These are phyloP conservation scores for Salicornia ramosissima DNA, from an alignment of 148 eudicot species.

Conservation along the genomic window DNA sequence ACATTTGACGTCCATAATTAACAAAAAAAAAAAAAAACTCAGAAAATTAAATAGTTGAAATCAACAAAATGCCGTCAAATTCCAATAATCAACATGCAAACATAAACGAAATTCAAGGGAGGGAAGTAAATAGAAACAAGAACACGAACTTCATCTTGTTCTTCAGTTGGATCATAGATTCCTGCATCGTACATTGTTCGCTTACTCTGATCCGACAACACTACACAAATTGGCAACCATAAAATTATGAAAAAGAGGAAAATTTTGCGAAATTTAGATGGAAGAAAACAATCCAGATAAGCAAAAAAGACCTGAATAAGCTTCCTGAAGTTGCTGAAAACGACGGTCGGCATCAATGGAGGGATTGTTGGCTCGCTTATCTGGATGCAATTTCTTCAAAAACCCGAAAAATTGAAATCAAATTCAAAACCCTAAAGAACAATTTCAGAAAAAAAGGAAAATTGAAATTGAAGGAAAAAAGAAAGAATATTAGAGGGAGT, in stretches of 20 bases:
- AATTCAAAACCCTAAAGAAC: neutral
- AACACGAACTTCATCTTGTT: slow-evolving; percentile 58
- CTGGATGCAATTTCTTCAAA: slow-evolving; percentile 89
- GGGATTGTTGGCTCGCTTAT: slow-evolving; percentile 54
- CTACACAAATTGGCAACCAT: slow-evolving; percentile 33
- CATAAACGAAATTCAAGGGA: neutral
- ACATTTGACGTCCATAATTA: neutral
- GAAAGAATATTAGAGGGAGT: slow-evolving; percentile 1
- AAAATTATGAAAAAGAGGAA: neutral
- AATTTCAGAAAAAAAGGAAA: neutral
- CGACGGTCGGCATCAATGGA: slow-evolving; percentile 59
- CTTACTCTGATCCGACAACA: slow-evolving; percentile 73
- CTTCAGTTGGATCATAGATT: slow-evolving; percentile 67
- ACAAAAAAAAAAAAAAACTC: neutral
- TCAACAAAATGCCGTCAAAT: neutral
- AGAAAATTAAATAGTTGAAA: neutral
- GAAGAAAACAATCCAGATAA: too few species aligned
- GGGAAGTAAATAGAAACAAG: neutral
- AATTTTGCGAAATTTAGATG: too few species aligned
- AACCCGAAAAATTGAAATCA: neutral
- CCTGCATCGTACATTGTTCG: slow-evolving; percentile 88
- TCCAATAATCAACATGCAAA: slow-evolving; percentile 8
- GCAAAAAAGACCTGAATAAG: slow-evolving; percentile 63
- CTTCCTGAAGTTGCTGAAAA: slow-evolving; percentile 94
- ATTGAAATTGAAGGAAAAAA: neutral